phyloP scores from a whole-genome alignment of 1,284 basidiomycete genomes.

The Gymnopus androsaceus region DNA sequence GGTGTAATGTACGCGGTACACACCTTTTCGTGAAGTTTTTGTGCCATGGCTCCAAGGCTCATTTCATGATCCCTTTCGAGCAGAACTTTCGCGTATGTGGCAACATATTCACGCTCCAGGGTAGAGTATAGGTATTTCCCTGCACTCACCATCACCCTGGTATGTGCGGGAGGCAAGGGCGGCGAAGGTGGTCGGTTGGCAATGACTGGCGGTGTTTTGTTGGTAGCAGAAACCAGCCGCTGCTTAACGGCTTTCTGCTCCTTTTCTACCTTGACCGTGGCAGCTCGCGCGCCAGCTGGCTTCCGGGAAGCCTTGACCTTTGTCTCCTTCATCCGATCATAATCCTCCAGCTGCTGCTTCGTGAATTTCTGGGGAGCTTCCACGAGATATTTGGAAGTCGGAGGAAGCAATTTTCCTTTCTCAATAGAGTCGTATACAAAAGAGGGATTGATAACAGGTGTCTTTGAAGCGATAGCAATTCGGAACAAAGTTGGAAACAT shows the following conservation, averaged over 20 bases:
- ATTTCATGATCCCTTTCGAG: conserved; percentile 41
- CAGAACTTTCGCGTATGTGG: conserved; percentile 30
- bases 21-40: conserved; percentile 43
- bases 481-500: conserved; percentile 49
- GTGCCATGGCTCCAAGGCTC: conserved; percentile 30
- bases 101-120: conserved; percentile 32
- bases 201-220: not conserved
- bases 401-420: conserved; percentile 43
- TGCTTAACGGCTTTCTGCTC: conserved; percentile 2
- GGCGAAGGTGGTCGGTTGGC: conserved; percentile 17
- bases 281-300: not conserved
- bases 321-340: not conserved
- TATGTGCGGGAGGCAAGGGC: conserved; percentile 23
- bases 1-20: too few species aligned
- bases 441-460: conserved; percentile 45
- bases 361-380: not conserved
- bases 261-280: not conserved
- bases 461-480: conserved; percentile 37
- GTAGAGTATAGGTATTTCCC: conserved; percentile 24
- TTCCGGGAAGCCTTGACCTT: not conserved
- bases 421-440: conserved; percentile 61
- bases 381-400: conserved; percentile 32
- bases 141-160: conserved; percentile 16
- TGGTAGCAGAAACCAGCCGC: not conserved
- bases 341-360: not conserved